Conservation (phyloP, 2,329 filamentous ascomycete species). For the Verticillium isaacii region DNA sequence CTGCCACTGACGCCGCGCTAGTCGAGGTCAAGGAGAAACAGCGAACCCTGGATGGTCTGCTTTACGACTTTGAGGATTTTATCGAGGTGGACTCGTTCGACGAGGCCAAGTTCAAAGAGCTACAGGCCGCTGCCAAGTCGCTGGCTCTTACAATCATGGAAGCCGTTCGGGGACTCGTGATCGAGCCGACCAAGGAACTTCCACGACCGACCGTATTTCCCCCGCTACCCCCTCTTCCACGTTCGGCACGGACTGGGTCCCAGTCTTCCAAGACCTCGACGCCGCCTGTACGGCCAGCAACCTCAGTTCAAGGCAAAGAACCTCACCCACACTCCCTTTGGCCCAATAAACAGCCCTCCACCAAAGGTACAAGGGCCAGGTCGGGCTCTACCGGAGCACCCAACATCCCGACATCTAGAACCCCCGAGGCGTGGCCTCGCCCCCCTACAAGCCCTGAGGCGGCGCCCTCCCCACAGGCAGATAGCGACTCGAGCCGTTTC, state of each 20-base stretch:
- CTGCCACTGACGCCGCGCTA: not conserved
- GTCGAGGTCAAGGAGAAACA: not conserved
- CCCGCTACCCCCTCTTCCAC: slow-evolving; percentile 8
- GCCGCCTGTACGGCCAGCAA: not conserved
- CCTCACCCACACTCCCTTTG: not conserved
- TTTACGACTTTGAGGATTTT: slow-evolving; percentile 51
- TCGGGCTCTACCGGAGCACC: not conserved
- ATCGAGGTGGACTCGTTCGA: slow-evolving; percentile 45
- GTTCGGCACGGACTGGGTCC: not conserved
- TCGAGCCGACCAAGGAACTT: not conserved
- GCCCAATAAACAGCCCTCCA: not conserved
- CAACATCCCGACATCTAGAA: not conserved
- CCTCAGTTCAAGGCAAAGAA: not conserved
- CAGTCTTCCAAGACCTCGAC: not conserved
- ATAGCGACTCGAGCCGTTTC: not conserved
- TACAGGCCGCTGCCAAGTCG: slow-evolving; percentile 36
- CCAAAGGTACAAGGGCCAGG: not conserved
- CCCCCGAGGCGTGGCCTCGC: not conserved
- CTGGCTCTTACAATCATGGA: slow-evolving; percentile 33
- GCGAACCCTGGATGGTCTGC: slow-evolving; percentile 28
- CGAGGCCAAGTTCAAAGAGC: slow-evolving; percentile 39
- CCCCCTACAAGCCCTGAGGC: not conserved
- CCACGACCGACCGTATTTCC: slow-evolving; percentile 6
- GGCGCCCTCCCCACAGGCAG: not conserved
- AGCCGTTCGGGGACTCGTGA: slow-evolving; percentile 15